Conservation (phyloP, 2,329 filamentous ascomycete species). For the Phaeosphaeriaceae sp. region DNA sequence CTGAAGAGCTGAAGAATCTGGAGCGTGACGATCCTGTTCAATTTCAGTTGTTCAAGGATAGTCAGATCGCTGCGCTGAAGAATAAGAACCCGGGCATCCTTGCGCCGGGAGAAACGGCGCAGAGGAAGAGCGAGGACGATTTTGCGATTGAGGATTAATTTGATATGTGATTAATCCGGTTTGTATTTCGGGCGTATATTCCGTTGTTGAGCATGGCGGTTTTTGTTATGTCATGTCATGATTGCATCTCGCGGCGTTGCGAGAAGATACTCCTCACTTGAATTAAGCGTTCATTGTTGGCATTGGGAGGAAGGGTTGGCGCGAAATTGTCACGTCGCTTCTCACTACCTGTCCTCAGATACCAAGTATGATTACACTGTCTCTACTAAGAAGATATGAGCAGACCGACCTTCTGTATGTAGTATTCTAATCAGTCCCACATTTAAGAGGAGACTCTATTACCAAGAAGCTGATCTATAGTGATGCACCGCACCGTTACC, state of each 20-base stretch:
- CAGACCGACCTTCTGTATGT: too few species aligned
- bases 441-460: background rate
- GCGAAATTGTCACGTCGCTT: background rate
- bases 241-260: background rate
- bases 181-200: too few species aligned
- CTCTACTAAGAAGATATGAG: background rate
- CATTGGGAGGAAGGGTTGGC: background rate
- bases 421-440: background rate
- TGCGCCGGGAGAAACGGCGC: slow-evolving; percentile 14
- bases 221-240: background rate
- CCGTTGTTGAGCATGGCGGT: background rate
- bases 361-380: background rate
- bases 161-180: background rate
- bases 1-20: slow-evolving; percentile 70
- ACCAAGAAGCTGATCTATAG: too few species aligned
- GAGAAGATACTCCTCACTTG: background rate
- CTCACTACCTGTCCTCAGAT: background rate
- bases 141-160: slow-evolving; percentile 15
- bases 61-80: slow-evolving; percentile 48
- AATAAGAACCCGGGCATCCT: slow-evolving; percentile 38
- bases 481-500: too few species aligned
- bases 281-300: background rate
- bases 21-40: slow-evolving; percentile 48
- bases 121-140: slow-evolving; percentile 8
- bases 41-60: slow-evolving; percentile 42